Base-by-base conservation (phyloP, 352 stramenopile species). In the Pythium sp. region DNA sequence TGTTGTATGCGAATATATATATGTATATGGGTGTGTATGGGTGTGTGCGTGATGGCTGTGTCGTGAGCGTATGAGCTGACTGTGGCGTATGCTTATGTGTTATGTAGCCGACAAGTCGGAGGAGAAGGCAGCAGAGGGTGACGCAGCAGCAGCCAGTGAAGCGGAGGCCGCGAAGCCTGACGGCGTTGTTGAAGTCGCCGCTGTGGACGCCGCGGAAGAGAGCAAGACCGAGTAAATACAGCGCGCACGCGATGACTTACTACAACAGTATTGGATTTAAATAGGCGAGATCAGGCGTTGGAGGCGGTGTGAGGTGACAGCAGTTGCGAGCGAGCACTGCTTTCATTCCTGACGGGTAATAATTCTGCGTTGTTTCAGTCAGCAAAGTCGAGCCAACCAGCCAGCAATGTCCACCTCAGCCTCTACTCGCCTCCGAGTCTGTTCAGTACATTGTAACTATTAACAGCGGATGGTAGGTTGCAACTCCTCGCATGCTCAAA, bases 191-290 rank as follows among this genome's bases (percentile, higher is more conserved):
- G 28, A 15, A 47, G 58, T 18, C 28, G 20, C 32, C 34, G 32
- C 56, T 0, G 22, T 38, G 20, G 38, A 54, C 18, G 7, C 20
- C 24, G 38, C 38, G 22, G 60, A 65, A 22, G 60, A 65, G 11
- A 65, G 34, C 57, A 63, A 63, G 57, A 9, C 57, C 34, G 57
- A 63, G 34, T 63, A 63, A 47, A 53, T n/a, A 46, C 3, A 20
- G 1, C 11, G 20, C 15, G 14, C 38, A 46, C 12, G 38, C 14
- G 38, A 46, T 3, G 14, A 46, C 38, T 18, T 46, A 46, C 38
- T 46, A 18, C 38, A 18, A 18, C 38, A 46, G 38, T 20, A 46
- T 46, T n/a, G n/a, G n/a, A n/a, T n/a, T n/a, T n/a, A n/a, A n/a
- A n/a, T n/a, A n/a, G n/a, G n/a, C n/a, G n/a, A n/a, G n/a, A n/a